Evolutionary conservation across 345 rosid genomes (phyloP), one percentile per base, ranked within the genome.

Genomic region (Linum trigynum): DNA sequence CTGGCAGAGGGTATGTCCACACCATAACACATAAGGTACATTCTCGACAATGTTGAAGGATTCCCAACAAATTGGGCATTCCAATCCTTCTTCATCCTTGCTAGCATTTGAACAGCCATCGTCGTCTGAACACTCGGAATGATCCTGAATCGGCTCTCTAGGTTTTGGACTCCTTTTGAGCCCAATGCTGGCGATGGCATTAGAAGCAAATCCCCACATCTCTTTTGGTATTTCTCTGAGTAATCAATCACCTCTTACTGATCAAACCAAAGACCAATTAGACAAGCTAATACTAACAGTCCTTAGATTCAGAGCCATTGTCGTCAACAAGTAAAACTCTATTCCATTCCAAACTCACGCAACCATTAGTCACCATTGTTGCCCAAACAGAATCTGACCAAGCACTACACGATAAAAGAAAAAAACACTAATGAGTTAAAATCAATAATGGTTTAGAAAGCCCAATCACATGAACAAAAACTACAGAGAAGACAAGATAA

Each of bases 1-100:
- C 74, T 87, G 86, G 74, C 97, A 92, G 7, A 92, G 83, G 0
- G 98, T 84, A 64, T 92, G 98, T 35, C 98, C 98, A 32, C 98
- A 92, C 98, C 96, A 89, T 61, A 89, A 63, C 65, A 89, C 95
- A 58, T 86, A 86, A 0, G 96, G 98, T 66, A 92, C 87, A 38
- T 92, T 92, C 67, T 92, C 98, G 17, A 92, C 96, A 1, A 89
- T 82, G 69, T 92, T 89, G 67, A 92, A 92, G 62, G 90, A 86
- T 63, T 92, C 98, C 82, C 87, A 89, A 77, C 95, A 92, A 50
- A 92, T 83, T 0, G 91, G 97, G 68, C 98, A 92, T 72, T 92
- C 97, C 50, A 92, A 76, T 68, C 92, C 84, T 69, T 92, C 92
- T 0, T 23, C 32, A 23, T 86, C 91, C 74, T 83, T 76, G 7